Percentiles rank a stretch among this genome's conserved stretches.
phyloP scores from a whole-genome alignment of 78 protist species.

The Dictyostelium citrinum region DNA sequence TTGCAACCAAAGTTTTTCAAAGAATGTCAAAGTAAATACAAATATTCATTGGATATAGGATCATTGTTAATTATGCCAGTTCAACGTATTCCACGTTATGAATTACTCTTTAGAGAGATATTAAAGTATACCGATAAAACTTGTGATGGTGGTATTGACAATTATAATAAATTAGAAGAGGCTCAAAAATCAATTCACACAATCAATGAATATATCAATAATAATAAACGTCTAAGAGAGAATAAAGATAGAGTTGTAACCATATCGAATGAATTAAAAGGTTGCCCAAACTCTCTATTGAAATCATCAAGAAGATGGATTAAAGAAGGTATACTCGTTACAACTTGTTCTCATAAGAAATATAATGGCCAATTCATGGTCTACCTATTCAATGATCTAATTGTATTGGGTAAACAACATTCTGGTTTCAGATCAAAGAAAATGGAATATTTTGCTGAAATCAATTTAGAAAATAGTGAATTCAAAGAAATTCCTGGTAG shows the following conservation, averaged over 20 bases:
- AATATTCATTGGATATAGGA: conserved; percentile 67
- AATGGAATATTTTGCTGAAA: conserved; percentile 34
- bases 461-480: conserved; percentile 41
- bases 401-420: conserved; percentile 35
- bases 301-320: conserved; percentile 62
- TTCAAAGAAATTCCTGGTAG: conserved; percentile 36
- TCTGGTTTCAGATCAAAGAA: conserved; percentile 17
- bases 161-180: conserved; percentile 5
- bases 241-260: conserved; percentile 63
- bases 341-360: conserved; percentile 34
- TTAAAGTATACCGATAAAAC: conserved; percentile 2
- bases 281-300: conserved; percentile 12
- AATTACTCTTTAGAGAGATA: conserved; percentile 31
- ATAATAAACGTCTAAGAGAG: conserved; percentile 21
- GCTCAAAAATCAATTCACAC: conserved; percentile 27
- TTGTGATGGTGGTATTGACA: neutral
- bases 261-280: conserved; percentile 17
- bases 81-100: conserved; percentile 68
- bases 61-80: conserved; percentile 71
- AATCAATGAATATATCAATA: conserved; percentile 44
- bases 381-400: conserved; percentile 50
- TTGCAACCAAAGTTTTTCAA: conserved; percentile 30
- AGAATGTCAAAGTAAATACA: conserved; percentile 23
- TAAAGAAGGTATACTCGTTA: conserved; percentile 49
- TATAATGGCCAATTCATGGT: conserved; percentile 48